Evolutionary conservation across 2,329 filamentous ascomycete genomes (phyloP).

Genomic region (Fusarium vanettenii): DNA sequence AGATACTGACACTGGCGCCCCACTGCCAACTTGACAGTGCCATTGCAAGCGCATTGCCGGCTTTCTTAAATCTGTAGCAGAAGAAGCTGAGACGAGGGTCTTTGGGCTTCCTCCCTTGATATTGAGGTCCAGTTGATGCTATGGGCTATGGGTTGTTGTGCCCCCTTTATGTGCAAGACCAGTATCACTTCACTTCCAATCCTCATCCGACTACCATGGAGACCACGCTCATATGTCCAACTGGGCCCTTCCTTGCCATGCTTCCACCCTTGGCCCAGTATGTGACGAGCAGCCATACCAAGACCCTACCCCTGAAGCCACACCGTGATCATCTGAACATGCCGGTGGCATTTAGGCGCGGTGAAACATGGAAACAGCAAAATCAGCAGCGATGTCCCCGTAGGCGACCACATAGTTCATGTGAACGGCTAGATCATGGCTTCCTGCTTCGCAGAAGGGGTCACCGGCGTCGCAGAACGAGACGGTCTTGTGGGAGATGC

Average conservation of each 20-base stretch:
- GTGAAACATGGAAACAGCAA: slow-evolving; percentile 21
- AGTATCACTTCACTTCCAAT: background rate
- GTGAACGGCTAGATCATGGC: slow-evolving; percentile 29
- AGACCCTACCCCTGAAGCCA: background rate
- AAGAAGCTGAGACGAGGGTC: background rate
- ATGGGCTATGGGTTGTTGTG: background rate
- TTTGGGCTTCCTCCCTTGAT: background rate
- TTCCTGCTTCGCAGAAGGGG: slow-evolving; percentile 35
- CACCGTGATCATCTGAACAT: background rate
- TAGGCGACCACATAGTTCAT: slow-evolving; percentile 34
- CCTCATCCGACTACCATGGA: background rate
- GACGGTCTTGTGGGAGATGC: slow-evolving; percentile 16
- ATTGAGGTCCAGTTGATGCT: background rate
- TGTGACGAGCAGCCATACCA: too few species aligned
- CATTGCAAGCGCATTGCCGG: background rate
- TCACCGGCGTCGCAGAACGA: slow-evolving; percentile 37
- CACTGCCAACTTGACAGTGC: background rate
- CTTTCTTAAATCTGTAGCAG: background rate
- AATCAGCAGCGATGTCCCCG: slow-evolving; percentile 22
- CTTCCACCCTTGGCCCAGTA: background rate
- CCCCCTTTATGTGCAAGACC: background rate
- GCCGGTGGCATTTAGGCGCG: background rate
- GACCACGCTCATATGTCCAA: background rate
- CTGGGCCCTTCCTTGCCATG: background rate
- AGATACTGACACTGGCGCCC: background rate